phyloP scores from a whole-genome alignment of 371 early-diverging fungal species.

The Capniomyces stellatus region DNA sequence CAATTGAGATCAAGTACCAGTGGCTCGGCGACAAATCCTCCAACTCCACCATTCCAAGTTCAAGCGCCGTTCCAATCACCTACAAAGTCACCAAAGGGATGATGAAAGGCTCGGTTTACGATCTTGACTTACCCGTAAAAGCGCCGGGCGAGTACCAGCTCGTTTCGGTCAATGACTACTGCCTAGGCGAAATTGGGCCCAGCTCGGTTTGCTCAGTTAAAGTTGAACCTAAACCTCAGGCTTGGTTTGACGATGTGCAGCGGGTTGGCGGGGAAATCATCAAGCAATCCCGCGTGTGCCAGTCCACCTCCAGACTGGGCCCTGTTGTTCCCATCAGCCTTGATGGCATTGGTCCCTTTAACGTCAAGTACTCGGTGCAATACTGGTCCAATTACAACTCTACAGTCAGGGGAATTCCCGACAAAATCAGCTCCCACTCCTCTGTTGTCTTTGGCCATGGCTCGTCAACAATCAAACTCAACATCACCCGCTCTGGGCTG shows the following conservation, averaged over 20 bases:
- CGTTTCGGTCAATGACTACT: conserved; percentile 13
- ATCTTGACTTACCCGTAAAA: conserved; percentile 8
- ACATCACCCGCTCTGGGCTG: conserved; percentile 15
- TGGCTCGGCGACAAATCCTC: conserved; percentile 7
- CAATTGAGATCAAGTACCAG: conserved; percentile 15
- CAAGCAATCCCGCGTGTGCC: conserved; percentile 5
- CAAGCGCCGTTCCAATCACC: conserved; percentile 1
- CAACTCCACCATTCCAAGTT: too few species aligned
- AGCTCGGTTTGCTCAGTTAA: conserved; percentile 12
- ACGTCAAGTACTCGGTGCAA: conserved; percentile 17
- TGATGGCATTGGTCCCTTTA: conserved; percentile 22
- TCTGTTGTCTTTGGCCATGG: conserved; percentile 11
- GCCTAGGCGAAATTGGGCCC: conserved; percentile 13
- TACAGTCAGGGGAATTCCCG: conserved; percentile 6
- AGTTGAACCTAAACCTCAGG: conserved; percentile 21
- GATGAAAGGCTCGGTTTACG: conserved; percentile 1
- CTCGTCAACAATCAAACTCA: conserved; percentile 11
- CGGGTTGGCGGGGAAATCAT: neutral
- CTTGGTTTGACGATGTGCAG: conserved; percentile 10
- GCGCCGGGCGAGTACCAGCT: conserved; percentile 22
- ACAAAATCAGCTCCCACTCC: conserved; percentile 11
- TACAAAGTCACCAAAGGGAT: conserved; percentile 3
- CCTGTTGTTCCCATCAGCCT: conserved; percentile 9
- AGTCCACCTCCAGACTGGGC: neutral
- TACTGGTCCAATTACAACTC: conserved; percentile 12